Percentiles rank a stretch among this genome's conserved stretches.
Evolutionary conservation across 2,329 filamentous ascomycete genomes (phyloP).

Genomic region (Ophiostoma novo-ulmi): DNA sequence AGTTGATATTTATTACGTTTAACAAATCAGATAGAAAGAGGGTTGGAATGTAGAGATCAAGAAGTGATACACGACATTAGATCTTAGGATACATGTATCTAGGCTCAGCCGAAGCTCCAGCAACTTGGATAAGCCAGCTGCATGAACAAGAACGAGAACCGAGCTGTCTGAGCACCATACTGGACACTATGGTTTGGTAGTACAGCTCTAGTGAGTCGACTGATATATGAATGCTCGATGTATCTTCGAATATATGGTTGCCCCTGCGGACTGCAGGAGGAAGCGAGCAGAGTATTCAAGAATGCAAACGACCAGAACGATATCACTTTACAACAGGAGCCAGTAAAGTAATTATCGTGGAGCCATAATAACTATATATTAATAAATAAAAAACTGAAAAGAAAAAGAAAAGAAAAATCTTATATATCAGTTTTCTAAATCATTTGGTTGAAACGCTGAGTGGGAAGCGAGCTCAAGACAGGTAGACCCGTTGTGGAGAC

Average conservation of each 20-base stretch:
- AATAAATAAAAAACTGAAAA: too few relatives aligned
- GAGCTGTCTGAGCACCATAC: background rate
- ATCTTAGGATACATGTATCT: background rate
- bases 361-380: too few relatives aligned
- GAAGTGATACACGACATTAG: background rate
- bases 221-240: background rate
- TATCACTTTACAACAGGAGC: background rate
- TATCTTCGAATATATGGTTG: background rate
- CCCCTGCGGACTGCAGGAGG: conserved; percentile 1
- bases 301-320: background rate
- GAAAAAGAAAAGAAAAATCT: too few relatives aligned
- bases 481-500: background rate
- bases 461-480: background rate
- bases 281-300: conserved; percentile 5
- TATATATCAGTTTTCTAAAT: background rate
- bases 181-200: too few relatives aligned
- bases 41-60: background rate
- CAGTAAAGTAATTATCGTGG: background rate
- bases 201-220: too few relatives aligned
- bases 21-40: background rate
- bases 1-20: background rate
- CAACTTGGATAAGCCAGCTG: background rate
- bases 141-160: background rate
- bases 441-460: background rate
- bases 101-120: background rate